These are phyloP conservation scores for Castanea sativa DNA, from an alignment of 306 rosid species.

Conservation along the genomic window DNA sequence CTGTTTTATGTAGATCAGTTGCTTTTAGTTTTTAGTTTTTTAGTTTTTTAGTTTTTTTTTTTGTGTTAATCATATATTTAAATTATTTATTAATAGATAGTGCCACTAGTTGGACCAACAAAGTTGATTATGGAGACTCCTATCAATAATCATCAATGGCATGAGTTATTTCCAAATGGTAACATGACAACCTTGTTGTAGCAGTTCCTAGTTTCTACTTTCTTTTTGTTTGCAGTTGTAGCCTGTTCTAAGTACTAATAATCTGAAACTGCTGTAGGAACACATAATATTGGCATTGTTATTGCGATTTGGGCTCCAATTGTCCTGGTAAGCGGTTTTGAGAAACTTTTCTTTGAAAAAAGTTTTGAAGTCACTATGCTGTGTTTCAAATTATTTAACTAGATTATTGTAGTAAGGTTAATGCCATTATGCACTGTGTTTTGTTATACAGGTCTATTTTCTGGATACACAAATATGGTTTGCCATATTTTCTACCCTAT, in stretches of 20 bases:
- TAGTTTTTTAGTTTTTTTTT: no score
- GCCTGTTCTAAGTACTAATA: conserved; percentile 20
- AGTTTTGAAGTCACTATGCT: conserved; percentile 12
- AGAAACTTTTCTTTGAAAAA: conserved; percentile 11
- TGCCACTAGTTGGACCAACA: conserved; percentile 81
- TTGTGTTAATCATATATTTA: no score
- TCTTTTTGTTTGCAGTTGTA: conserved; percentile 8
- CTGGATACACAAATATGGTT: conserved; percentile 99
- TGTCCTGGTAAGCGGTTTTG: conserved; percentile 65
- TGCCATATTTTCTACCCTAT: conserved; percentile 85
- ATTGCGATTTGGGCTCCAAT: conserved; percentile 96
- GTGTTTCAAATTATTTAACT: conserved; percentile 11
- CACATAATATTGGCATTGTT: conserved; percentile 54
- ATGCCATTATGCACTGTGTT: conserved; percentile 12
- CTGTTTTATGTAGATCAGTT: no score
- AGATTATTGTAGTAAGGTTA: background rate
- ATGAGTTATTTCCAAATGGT: conserved; percentile 93
- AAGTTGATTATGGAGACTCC: conserved; percentile 69
- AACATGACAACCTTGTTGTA: conserved; percentile 21
- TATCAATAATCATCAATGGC: conserved; percentile 81
- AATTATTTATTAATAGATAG: conserved; percentile 44
- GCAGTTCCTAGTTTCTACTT: conserved; percentile 1
- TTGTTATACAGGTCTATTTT: conserved; percentile 74
- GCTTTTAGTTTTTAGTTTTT: no score
- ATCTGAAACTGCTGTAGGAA: conserved; percentile 43